Evolutionary conservation across 1,139 yeast species (phyloP).

Genomic region (Yarrowia galli): DNA sequence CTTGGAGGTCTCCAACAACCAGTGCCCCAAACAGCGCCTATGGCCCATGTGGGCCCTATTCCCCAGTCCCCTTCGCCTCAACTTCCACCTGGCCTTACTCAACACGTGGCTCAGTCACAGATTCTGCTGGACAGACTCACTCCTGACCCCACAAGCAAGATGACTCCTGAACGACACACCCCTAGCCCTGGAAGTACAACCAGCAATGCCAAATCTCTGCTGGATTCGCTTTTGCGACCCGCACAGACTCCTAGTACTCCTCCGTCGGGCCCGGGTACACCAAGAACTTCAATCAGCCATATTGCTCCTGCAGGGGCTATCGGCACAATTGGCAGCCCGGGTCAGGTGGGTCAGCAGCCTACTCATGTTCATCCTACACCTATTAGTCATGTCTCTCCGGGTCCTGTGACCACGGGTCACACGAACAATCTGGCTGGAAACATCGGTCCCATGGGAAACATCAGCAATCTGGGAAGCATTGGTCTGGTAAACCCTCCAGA

Average conservation of each 20-base stretch:
- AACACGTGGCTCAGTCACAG: constrained; percentile 27
- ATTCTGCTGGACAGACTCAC: constrained; percentile 37
- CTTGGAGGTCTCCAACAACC: constrained; percentile 25
- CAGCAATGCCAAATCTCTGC: constrained; percentile 21
- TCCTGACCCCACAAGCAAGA: constrained; percentile 19
- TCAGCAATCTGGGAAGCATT: background rate
- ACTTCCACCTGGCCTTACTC: constrained; percentile 22
- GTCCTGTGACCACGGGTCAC: background rate
- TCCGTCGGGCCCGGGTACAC: constrained; percentile 14
- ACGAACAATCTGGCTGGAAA: background rate
- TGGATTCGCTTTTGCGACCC: constrained; percentile 27
- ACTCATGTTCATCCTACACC: background rate
- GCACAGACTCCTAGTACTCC: constrained; percentile 3
- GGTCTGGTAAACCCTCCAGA: background rate
- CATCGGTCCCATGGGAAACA: background rate
- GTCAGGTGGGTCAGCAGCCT: constrained; percentile 2
- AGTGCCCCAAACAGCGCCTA: background rate
- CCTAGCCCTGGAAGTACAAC: constrained; percentile 25
- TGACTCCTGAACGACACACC: constrained; percentile 17
- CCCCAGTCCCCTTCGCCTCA: constrained; percentile 1
- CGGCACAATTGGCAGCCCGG: constrained; percentile 17
- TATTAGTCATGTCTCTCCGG: background rate
- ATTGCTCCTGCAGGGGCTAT: constrained; percentile 13
- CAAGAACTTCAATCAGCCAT: constrained; percentile 4
- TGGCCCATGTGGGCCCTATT: background rate